Percentiles rank a stretch among this genome's conserved stretches.
phyloP scores from a whole-genome alignment of 805 yeast genomes.

The Millerago galiae region DNA sequence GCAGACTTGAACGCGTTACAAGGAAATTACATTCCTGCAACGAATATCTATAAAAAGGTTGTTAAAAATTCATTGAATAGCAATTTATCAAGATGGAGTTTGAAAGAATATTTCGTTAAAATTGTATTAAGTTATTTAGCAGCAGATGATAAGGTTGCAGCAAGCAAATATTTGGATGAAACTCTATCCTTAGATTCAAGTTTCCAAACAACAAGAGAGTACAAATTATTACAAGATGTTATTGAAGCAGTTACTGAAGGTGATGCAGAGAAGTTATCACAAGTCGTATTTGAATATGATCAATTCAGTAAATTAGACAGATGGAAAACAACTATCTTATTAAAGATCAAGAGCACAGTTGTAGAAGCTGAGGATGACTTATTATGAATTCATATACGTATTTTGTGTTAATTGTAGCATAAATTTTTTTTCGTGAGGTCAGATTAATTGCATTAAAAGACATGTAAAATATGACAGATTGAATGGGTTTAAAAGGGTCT shows the following conservation, averaged over 20 bases:
- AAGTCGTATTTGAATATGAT: constrained; percentile 74
- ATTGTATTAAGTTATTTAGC: constrained; percentile 80
- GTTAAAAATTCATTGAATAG: constrained; percentile 72
- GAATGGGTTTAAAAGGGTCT: background rate
- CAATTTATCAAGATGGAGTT: constrained; percentile 78
- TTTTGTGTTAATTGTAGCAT: too few species aligned
- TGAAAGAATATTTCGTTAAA: constrained; percentile 87
- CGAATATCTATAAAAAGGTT: constrained; percentile 68
- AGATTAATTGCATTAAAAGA: constrained; percentile 5
- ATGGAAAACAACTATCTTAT: constrained; percentile 78
- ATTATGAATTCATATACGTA: constrained; percentile 11
- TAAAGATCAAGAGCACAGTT: constrained; percentile 72
- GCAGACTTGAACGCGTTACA: constrained; percentile 81
- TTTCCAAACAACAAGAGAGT: constrained; percentile 73
- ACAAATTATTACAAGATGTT: constrained; percentile 56
- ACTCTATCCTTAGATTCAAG: constrained; percentile 67
- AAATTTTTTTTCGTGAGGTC: constrained; percentile 7
- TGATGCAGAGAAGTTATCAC: constrained; percentile 70
- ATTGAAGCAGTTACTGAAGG: constrained; percentile 73
- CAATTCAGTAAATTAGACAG: constrained; percentile 84
- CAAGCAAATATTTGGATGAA: constrained; percentile 60
- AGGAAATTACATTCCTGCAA: constrained; percentile 71
- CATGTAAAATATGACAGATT: background rate
- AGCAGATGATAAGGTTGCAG: constrained; percentile 80
- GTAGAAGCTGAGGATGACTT: constrained; percentile 67